Evolutionary conservation across 75 land plant species (phyloP).

Genomic region (Cryptomeria japonica): DNA sequence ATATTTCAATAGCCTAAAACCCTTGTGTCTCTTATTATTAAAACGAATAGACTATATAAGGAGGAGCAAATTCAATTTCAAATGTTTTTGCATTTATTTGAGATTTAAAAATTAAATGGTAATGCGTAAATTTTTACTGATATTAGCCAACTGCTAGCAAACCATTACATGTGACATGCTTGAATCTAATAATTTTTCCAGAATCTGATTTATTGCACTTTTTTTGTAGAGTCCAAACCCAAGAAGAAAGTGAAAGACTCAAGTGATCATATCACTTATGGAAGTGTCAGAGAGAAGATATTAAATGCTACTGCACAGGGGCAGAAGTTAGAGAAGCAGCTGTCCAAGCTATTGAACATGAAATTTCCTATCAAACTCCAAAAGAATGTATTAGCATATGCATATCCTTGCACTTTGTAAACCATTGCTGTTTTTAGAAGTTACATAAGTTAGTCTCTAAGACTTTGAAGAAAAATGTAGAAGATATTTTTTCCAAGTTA

Average conservation of each 20-base stretch:
- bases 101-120: neutral
- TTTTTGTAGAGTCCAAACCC: neutral
- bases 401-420: neutral
- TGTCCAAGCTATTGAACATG: constrained; percentile 6
- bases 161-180: neutral
- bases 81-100: neutral
- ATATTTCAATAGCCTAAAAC: neutral
- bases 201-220: neutral
- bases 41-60: neutral
- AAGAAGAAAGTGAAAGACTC: constrained; percentile 6
- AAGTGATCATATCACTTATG: neutral
- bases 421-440: neutral
- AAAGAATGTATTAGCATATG: constrained; percentile 3
- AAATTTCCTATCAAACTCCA: neutral
- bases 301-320: neutral
- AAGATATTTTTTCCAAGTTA: neutral
- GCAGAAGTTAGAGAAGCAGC: neutral
- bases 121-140: neutral
- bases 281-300: constrained; percentile 1
- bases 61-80: neutral
- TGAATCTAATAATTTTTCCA: neutral
- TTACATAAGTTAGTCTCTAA: neutral
- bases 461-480: neutral
- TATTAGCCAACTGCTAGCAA: neutral
- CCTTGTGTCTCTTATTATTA: neutral